Percentiles rank a stretch among this genome's conserved stretches.
phyloP scores from a whole-genome alignment of 1,284 basidiomycete genomes.

The Inonotus hispidus region DNA sequence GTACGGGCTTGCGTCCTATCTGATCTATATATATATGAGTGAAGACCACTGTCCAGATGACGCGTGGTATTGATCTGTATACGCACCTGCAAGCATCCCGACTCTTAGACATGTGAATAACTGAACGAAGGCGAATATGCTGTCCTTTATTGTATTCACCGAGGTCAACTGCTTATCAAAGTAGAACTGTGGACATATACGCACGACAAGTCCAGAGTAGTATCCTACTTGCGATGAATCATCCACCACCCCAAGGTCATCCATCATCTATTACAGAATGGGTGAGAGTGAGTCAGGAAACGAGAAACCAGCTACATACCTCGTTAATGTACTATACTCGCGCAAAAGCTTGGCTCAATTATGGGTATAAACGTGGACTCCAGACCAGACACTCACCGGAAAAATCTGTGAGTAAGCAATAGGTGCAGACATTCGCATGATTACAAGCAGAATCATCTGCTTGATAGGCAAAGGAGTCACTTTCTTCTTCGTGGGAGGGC shows the following conservation, averaged over 20 bases:
- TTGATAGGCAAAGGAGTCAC: conserved; percentile 20
- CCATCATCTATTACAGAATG: conserved; percentile 21
- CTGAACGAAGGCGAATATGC: conserved; percentile 25
- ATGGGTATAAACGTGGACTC: neutral
- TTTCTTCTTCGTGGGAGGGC: neutral
- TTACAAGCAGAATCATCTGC: conserved; percentile 21
- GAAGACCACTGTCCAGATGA: neutral
- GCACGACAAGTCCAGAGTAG: conserved; percentile 26
- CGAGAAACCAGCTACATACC: neutral
- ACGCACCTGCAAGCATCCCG: conserved; percentile 23
- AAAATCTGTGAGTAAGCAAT: conserved; percentile 23
- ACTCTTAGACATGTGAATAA: conserved; percentile 24
- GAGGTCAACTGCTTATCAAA: neutral
- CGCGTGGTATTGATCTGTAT: neutral
- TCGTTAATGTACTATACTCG: conserved; percentile 14
- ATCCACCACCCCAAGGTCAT: conserved; percentile 23
- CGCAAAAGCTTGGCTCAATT: neutral
- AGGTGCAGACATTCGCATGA: conserved; percentile 25
- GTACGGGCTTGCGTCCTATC: conserved; percentile 27
- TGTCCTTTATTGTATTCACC: conserved; percentile 20
- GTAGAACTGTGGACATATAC: neutral
- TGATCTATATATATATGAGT: conserved; percentile 18
- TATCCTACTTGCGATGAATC: conserved; percentile 24
- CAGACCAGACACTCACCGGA: neutral
- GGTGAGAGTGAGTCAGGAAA: neutral